A percentile compares a stretch with the other conserved stretches of the same genome.
Conservation (phyloP, 1,139 yeast genomes). For the Wickerhamiella pararugosa region DNA sequence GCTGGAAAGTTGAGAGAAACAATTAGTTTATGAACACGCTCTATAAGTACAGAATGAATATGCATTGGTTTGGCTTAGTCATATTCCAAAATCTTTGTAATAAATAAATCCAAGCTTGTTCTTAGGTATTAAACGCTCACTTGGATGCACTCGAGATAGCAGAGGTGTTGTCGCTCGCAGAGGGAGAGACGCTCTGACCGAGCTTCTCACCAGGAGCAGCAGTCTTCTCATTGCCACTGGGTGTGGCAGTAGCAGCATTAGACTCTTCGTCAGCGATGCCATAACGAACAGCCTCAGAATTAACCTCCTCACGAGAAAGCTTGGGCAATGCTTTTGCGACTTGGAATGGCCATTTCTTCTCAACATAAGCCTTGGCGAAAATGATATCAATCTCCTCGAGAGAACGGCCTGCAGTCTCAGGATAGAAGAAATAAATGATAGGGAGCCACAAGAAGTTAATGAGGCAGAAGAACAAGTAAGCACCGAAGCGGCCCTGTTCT, state of each 20-base stretch:
- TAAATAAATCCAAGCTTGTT: too few species aligned
- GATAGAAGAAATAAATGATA: constrained; percentile 48
- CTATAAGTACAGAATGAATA: too few species aligned
- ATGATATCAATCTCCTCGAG: constrained; percentile 51
- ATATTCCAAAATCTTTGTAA: too few species aligned
- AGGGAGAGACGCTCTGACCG: background rate
- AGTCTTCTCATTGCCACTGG: constrained; percentile 7
- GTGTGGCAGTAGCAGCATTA: background rate
- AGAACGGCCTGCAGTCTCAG: constrained; percentile 50
- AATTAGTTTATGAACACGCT: too few species aligned
- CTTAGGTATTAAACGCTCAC: too few species aligned
- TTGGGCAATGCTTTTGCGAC: constrained; percentile 21
- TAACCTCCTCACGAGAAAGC: constrained; percentile 18
- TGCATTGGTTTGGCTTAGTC: too few species aligned
- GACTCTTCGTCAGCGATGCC: constrained; percentile 17
- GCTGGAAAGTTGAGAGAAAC: too few species aligned
- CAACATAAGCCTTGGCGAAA: constrained; percentile 26
- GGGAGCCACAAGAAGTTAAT: constrained; percentile 57
- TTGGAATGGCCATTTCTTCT: constrained; percentile 19
- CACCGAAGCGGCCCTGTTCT: constrained; percentile 25
- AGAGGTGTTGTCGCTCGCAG: too few species aligned
- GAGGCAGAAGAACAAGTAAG: constrained; percentile 32
- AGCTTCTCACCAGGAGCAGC: background rate
- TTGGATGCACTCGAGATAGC: too few species aligned
- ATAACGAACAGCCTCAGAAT: constrained; percentile 18